Base-by-base conservation (phyloP, 2,329 filamentous ascomycete species). In the Xylariaceae sp. region DNA sequence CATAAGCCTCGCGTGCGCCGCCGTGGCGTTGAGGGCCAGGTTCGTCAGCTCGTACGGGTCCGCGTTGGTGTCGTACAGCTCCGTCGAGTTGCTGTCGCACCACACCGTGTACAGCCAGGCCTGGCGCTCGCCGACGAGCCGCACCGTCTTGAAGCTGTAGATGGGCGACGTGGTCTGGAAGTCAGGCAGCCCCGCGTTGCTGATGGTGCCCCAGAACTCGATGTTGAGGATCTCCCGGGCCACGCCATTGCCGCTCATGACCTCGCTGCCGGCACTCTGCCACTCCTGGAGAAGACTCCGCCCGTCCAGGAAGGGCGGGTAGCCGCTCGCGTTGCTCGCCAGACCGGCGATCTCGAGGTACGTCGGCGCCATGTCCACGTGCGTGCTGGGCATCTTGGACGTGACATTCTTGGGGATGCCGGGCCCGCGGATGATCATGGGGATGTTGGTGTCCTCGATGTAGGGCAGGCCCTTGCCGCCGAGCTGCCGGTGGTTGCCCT, bases 371-470 rank as follows among this genome's bases (percentile, higher is more conserved):
- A 57, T 35, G 29, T 56, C 52, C 16, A 45, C 33, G 23, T 52
- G 45, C 0, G 50, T 38, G 11, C 45, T 43, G 2, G 48, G 43
- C 2, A 45, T 39, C 2, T 35, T 33, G 3, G 49, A 48, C 3
- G 27, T 32, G 2, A 36, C 36, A 3, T 43, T 41, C 3, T 23
- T 13, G 0, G 44, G 43, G 3, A 56, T 37, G 1, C 46, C 39
- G 4, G 52, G 53, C 4, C 54, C 53, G 2, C 49, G 38, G 5
- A 56, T 42, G 12, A 52, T 31, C 4, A 56, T 38, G 3, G 53
- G 52, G 7, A 56, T 38, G 32, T 54, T 49, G n/a, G 47, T 49
- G 36, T 55, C 53, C 23, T 56, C 50, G 12, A 35, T 34, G 35
- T 50, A 56, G 2, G 46, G 41, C 1, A 46, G 35, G 1, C 42